Percentiles rank a stretch among this genome's conserved stretches.
Conservation (phyloP, 495 filamentous ascomycete species). For the Xylaria nigripes region DNA sequence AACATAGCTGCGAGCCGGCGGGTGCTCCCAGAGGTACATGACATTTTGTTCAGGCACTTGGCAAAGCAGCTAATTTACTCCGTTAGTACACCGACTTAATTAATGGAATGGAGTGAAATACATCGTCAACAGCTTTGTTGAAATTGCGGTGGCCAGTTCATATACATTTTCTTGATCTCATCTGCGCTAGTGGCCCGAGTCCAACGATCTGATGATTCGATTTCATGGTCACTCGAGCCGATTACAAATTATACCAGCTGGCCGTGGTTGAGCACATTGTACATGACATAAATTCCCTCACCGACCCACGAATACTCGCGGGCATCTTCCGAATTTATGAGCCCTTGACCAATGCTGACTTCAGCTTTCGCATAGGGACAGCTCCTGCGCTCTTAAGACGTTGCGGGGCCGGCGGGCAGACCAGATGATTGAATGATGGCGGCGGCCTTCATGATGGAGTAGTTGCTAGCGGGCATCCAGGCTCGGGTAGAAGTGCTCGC, state of each 20-base stretch:
- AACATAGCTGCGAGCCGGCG: conserved; percentile 12
- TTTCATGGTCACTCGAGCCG: conserved; percentile 4
- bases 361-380: conserved; percentile 11
- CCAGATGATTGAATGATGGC: too few species aligned
- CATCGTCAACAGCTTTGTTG: background rate
- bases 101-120: too few species aligned
- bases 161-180: conserved; percentile 9
- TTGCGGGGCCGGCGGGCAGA: background rate
- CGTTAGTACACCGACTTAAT: too few species aligned
- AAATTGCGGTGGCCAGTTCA: conserved; percentile 2
- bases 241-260: conserved; percentile 12
- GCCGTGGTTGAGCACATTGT: conserved; percentile 9
- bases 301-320: conserved; percentile 15
- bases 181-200: background rate
- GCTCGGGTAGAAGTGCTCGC: too few species aligned
- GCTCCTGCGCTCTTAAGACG: conserved; percentile 9
- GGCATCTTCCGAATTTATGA: conserved; percentile 2
- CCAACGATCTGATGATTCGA: conserved; percentile 4
- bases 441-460: too few species aligned
- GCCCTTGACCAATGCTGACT: conserved; percentile 5
- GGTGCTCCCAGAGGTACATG: conserved; percentile 15
- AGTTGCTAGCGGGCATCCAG: too few species aligned
- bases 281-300: background rate
- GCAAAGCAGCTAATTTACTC: conserved; percentile 10
- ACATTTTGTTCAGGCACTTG: conserved; percentile 5